Percentiles rank a stretch among this genome's conserved stretches.
These are phyloP conservation scores for Endocladia muricata DNA, from an alignment of 31 red algal species.

Conservation along the genomic window DNA sequence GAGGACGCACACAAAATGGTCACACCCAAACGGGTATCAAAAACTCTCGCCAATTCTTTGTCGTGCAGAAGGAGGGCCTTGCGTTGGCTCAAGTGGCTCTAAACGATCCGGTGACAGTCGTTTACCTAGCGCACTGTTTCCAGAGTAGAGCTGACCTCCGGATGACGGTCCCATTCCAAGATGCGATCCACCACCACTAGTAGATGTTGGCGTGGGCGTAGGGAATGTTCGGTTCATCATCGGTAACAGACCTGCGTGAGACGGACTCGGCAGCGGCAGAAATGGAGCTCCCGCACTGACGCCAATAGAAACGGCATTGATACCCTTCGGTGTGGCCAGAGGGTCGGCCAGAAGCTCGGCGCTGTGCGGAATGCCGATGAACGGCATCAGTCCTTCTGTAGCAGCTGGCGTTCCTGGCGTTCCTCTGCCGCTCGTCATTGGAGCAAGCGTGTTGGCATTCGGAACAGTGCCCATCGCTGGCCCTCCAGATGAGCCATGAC, in stretches of 20 bases:
- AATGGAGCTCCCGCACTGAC: background rate
- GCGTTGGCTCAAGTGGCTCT: slow-evolving; percentile 27
- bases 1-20: too few relatives aligned
- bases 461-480: background rate
- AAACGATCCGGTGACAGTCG: slow-evolving; percentile 37
- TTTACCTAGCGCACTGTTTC: slow-evolving; percentile 12
- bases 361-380: slow-evolving; percentile 38
- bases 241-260: slow-evolving; percentile 33
- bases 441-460: slow-evolving; percentile 9
- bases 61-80: slow-evolving; percentile 27
- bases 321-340: slow-evolving; percentile 54
- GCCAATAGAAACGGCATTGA: slow-evolving; percentile 11
- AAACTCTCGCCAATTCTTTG: background rate
- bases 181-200: background rate
- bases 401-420: slow-evolving; percentile 10
- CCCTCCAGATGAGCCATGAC: background rate
- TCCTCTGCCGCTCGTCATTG: slow-evolving; percentile 17
- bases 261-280: slow-evolving; percentile 48
- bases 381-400: background rate
- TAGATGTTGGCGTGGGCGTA: slow-evolving; percentile 21
- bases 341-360: slow-evolving; percentile 30
- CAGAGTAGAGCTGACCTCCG: background rate
- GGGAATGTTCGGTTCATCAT: slow-evolving; percentile 23
- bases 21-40: background rate
- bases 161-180: background rate